Evolutionary conservation across 176 grass and related monocot genomes (phyloP), one percentile per base, ranked within the genome.

Genomic region (Oryza brachyantha): DNA sequence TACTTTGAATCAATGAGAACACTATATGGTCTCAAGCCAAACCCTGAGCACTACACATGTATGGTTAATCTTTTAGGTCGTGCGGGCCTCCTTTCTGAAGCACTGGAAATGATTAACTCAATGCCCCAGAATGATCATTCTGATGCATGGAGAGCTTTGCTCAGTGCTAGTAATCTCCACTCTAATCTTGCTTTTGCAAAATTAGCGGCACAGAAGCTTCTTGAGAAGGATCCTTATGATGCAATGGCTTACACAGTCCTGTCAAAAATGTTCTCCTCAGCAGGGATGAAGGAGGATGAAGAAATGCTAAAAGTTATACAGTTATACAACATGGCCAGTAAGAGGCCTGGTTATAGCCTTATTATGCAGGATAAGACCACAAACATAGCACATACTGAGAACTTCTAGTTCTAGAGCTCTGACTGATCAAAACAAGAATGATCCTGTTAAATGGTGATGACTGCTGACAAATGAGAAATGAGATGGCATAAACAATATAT

Each of bases 51-150:
- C 73, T 93, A 86, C 64, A 90, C 91, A 52, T 88, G 91, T 52
- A 84, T 86, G 71, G 79, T 93, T 80, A 83, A 93, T 83, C 88
- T 93, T 46, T 87, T 93, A 67, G 91, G 91, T 1, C 88, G 88
- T 74, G 85, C 85, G 19, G 88, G 91, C 36, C 61, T 90, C 57
- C 83, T 90, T 37, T 45, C 31, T 17, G 88, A 93, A 77, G 85
- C 91, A 60, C 24, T 88, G 35, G 54, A 90, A 63, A 73, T 86
- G 70, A 88, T 90, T 69, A 88, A 93, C 13, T 90, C 67, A 0
- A 90, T 86, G 83, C 79, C 91, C 48, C 73, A 54, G 68, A 69
- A 83, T 77, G 79, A 79, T 64, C 66, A 81, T 81, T 72, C 72
- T 60, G 85, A 83, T 80, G 79, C 80, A 74, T 93, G 91, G 85